phyloP scores from a whole-genome alignment of 495 filamentous ascomycete species.

The Tricharina praecox region DNA sequence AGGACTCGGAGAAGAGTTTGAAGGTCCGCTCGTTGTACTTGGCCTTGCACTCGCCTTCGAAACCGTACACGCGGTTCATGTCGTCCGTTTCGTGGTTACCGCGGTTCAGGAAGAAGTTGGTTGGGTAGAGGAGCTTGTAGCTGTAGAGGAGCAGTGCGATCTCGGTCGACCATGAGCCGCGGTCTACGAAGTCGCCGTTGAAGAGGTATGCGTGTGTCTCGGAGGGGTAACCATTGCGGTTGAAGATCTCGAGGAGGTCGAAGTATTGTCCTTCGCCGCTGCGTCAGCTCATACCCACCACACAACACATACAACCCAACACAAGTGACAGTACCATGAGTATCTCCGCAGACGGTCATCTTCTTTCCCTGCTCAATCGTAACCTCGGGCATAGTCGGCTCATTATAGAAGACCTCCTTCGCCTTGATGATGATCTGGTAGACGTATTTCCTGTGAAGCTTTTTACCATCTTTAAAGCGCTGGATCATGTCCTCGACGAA shows the following conservation, averaged over 20 bases:
- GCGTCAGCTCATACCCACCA: neutral
- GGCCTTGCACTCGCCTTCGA: conserved; percentile 92
- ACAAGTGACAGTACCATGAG: conserved; percentile 51
- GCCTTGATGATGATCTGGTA: conserved; percentile 89
- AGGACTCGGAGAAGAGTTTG: conserved; percentile 96
- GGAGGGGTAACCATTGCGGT: conserved; percentile 67
- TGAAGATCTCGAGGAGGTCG: conserved; percentile 90
- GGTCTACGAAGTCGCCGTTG: conserved; percentile 97
- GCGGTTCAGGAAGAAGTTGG: conserved; percentile 84
- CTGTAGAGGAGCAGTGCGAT: conserved; percentile 87
- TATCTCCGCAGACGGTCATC: conserved; percentile 93
- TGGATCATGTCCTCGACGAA: conserved; percentile 95
- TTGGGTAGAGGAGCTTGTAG: conserved; percentile 87
- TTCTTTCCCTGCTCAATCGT: conserved; percentile 56
- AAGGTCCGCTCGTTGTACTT: conserved; percentile 95
- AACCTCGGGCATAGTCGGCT: conserved; percentile 95
- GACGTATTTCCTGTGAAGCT: conserved; percentile 86
- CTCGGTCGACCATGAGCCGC: conserved; percentile 93
- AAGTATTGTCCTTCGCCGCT: conserved; percentile 69
- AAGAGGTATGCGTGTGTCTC: conserved; percentile 87
- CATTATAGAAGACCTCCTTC: conserved; percentile 71
- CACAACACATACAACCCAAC: no score
- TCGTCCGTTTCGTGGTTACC: conserved; percentile 99
- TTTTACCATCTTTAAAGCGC: conserved; percentile 90
- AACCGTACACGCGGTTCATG: conserved; percentile 98